These are phyloP conservation scores for Boletus vermiculosoides DNA, from an alignment of 768 basidiomycete species.

Conservation along the genomic window DNA sequence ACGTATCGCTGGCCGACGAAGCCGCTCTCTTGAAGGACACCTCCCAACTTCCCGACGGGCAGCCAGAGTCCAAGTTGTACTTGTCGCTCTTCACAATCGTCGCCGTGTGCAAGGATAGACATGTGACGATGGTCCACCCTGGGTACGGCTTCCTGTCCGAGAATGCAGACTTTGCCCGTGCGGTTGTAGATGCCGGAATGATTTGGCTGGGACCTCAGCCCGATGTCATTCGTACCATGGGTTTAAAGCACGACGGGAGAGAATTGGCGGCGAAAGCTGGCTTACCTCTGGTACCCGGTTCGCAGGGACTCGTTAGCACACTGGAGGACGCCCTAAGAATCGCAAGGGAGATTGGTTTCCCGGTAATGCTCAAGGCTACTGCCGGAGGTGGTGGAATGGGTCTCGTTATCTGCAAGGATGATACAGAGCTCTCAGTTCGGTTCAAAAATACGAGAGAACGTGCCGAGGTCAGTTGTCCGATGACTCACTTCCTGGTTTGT, in stretches of 20 bases:
- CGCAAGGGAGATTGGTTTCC: conserved; percentile 49
- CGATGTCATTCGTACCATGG: conserved; percentile 52
- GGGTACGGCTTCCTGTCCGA: conserved; percentile 70
- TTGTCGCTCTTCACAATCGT: conserved; percentile 40
- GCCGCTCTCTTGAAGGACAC: conserved; percentile 37
- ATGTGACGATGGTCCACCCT: conserved; percentile 55
- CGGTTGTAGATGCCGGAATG: conserved; percentile 47
- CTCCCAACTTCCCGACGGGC: neutral
- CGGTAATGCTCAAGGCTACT: conserved; percentile 65
- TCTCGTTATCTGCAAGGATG: conserved; percentile 50
- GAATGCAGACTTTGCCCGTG: conserved; percentile 53
- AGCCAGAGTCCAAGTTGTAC: conserved; percentile 46
- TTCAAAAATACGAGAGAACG: conserved; percentile 40
- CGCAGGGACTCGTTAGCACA: conserved; percentile 44
- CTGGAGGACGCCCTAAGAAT: conserved; percentile 41
- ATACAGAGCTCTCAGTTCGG: conserved; percentile 36
- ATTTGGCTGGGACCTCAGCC: conserved; percentile 58
- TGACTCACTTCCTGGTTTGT: neutral
- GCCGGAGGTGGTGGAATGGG: conserved; percentile 73
- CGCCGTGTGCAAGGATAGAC: conserved; percentile 39
- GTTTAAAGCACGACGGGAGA: conserved; percentile 60
- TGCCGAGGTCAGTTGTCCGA: conserved; percentile 42
- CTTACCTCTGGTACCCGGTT: conserved; percentile 58
- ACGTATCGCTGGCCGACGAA: conserved; percentile 57
- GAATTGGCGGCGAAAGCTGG: conserved; percentile 44